Percentiles rank a stretch among this genome's conserved stretches.
These are phyloP conservation scores for Quillaja saponaria DNA, from an alignment of 306 rosid genomes.

Conservation along the genomic window DNA sequence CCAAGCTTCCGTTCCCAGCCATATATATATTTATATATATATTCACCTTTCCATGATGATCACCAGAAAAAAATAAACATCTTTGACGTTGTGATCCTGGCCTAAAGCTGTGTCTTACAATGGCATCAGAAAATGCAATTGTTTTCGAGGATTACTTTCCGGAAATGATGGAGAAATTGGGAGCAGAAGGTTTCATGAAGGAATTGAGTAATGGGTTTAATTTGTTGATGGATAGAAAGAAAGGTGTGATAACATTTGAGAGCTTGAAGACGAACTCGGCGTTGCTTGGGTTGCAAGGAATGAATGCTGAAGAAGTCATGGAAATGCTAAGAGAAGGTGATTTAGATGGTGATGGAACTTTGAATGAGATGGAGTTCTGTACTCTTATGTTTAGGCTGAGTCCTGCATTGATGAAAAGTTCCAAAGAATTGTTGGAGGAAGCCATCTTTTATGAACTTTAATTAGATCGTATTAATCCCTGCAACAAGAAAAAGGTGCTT, in stretches of 20 bases:
- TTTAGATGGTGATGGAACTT: slow-evolving; percentile 72
- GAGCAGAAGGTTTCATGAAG: slow-evolving; percentile 70
- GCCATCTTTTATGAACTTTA: slow-evolving; percentile 38
- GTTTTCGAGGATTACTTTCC: slow-evolving; percentile 76
- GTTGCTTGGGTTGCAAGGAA: slow-evolving; percentile 65
- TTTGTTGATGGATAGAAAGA: slow-evolving; percentile 65
- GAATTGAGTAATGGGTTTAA: slow-evolving; percentile 70
- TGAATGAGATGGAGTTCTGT: slow-evolving; percentile 79
- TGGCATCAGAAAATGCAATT: slow-evolving; percentile 50
- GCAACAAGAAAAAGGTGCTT: too few species aligned
- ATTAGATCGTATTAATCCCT: background rate
- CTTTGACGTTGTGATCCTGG: background rate
- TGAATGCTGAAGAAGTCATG: slow-evolving; percentile 67
- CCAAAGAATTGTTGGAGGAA: slow-evolving; percentile 55
- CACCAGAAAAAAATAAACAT: background rate
- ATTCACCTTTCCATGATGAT: background rate
- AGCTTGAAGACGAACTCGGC: slow-evolving; percentile 80
- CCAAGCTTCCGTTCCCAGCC: background rate
- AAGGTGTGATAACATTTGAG: slow-evolving; percentile 65
- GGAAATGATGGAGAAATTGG: slow-evolving; percentile 68
- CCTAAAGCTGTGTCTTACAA: background rate
- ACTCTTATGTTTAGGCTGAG: slow-evolving; percentile 84
- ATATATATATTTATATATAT: slow-evolving; percentile 23
- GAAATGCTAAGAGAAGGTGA: slow-evolving; percentile 85
- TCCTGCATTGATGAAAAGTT: slow-evolving; percentile 68